Evolutionary conservation across 768 basidiomycete species (phyloP).

Genomic region (Lactarius hatsudake): DNA sequence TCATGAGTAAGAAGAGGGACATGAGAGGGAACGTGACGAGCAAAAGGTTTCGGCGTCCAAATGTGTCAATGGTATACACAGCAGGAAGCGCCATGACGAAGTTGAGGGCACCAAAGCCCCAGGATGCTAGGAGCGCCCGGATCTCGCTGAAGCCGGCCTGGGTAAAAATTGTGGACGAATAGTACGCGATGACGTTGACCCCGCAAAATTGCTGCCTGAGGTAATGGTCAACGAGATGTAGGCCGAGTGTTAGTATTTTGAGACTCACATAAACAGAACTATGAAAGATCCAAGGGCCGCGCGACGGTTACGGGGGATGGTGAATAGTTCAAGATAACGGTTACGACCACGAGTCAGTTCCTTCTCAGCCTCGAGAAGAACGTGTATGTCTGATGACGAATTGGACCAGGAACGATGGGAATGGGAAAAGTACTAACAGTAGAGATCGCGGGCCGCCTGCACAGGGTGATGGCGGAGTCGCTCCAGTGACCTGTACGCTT

Average conservation of each 20-base stretch:
- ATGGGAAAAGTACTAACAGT: constrained; percentile 38
- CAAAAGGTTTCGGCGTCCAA: no score
- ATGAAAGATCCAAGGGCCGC: constrained; percentile 59
- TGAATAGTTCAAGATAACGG: constrained; percentile 64
- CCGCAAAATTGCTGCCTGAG: no score
- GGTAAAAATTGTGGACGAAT: no score
- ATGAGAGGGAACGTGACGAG: no score
- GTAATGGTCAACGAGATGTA: no score
- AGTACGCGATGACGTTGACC: no score
- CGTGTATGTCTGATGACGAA: constrained; percentile 51
- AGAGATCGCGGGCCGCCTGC: constrained; percentile 75
- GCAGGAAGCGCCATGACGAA: no score
- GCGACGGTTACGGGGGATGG: constrained; percentile 67
- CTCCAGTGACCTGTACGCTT: constrained; percentile 59
- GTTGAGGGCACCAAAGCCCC: no score
- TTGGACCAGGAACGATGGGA: neutral
- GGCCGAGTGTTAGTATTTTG: neutral
- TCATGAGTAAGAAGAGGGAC: no score
- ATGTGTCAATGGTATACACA: no score
- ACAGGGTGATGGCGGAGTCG: constrained; percentile 67
- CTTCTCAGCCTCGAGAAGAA: constrained; percentile 64
- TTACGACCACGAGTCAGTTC: constrained; percentile 53
- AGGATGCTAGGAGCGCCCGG: no score
- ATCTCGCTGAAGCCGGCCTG: no score
- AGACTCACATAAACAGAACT: constrained; percentile 60